A percentile compares a stretch with the other conserved stretches of the same genome.
These are phyloP conservation scores for Pyropia yezoensis DNA, from an alignment of 23 red algal species.

Conservation along the genomic window DNA sequence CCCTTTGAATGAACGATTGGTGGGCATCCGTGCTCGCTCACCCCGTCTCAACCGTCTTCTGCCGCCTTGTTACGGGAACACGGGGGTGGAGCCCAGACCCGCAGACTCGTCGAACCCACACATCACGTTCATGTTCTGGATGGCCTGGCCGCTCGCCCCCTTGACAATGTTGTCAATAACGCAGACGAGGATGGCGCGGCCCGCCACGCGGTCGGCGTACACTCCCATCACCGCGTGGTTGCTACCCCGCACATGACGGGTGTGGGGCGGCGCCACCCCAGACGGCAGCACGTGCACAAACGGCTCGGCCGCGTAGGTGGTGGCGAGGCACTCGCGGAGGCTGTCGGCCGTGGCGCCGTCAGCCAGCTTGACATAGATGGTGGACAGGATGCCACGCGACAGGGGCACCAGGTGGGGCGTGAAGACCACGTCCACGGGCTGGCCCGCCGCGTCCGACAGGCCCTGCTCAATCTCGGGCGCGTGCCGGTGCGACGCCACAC, in stretches of 20 bases:
- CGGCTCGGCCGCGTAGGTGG: conserved; percentile 50
- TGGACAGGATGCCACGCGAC: conserved; percentile 86
- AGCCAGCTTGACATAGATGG: conserved; percentile 80
- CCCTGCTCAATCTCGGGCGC: conserved; percentile 99
- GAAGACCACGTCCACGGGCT: conserved; percentile 51
- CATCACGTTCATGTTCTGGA: conserved; percentile 99
- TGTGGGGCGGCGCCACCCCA: conserved; percentile 63
- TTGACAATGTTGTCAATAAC: conserved; percentile 96
- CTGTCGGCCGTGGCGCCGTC: conserved; percentile 21
- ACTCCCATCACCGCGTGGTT: conserved; percentile 89
- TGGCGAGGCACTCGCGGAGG: conserved; percentile 39
- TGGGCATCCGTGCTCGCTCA: too few species aligned
- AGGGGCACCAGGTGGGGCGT: conserved; percentile 97
- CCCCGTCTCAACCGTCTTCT: too few species aligned
- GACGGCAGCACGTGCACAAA: conserved; percentile 83
- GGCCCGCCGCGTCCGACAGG: conserved; percentile 50
- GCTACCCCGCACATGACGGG: conserved; percentile 77
- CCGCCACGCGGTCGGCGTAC: conserved; percentile 53
- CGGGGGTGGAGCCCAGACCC: conserved; percentile 51
- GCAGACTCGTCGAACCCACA: conserved; percentile 69
- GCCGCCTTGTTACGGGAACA: conserved; percentile 65
- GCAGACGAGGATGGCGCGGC: conserved; percentile 74
- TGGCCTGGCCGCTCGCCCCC: conserved; percentile 86
- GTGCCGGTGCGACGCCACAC: conserved; percentile 79
- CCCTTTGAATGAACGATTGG: too few species aligned